Base-by-base conservation (phyloP, 2,329 filamentous ascomycete species). In the Metarhizium rileyi region DNA sequence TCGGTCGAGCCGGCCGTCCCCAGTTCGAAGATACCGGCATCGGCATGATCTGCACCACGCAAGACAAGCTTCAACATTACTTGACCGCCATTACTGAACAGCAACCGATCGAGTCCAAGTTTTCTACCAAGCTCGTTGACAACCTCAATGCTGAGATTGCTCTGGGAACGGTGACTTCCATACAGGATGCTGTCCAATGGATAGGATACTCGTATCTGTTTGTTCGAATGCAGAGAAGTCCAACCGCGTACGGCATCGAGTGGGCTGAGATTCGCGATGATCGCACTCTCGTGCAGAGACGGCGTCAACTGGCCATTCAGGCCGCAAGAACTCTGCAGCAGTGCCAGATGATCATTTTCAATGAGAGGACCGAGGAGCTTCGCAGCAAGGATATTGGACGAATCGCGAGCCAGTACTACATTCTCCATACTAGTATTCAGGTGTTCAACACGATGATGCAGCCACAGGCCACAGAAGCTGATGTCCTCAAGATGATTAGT, bases 321-420 rank as follows among this genome's bases (percentile, higher is more conserved):
- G 93, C 93, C 23, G 93, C 93, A 1, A 78, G 84, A 41, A 87
- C 88, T 5, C 71, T 98, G 41, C 90, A 96, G 62, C 79, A 90
- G 61, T 95, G 88, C 58, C 93, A 98, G 68, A 98, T 98, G 94
- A 93, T 98, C 60, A 93, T 98, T 50, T 98, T 91, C 73, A 96
- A 98, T 57, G 93, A 97, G 62, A 80, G 76, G 18, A 98, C 91
- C 0, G 91, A 96, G 57, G 91, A 96, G 60, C 78, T 98, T 8
- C 83, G 89, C 52, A 87, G 90, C 52, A 98, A 98, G 65, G 91
- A 98, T 60, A 86, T 97, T 46, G 93, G 93, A 3, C 84, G 93
- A 16, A 98, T 98, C 64, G 93, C 93, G 16, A 97, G 91, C 65
- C 91, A 98, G 65, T 98, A 86, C 63, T 98, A 98, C 62, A 91